Evolutionary conservation across 495 filamentous ascomycete species (phyloP), one percentile per base, ranked within the genome.

Genomic region (Penicillium paradoxum): DNA sequence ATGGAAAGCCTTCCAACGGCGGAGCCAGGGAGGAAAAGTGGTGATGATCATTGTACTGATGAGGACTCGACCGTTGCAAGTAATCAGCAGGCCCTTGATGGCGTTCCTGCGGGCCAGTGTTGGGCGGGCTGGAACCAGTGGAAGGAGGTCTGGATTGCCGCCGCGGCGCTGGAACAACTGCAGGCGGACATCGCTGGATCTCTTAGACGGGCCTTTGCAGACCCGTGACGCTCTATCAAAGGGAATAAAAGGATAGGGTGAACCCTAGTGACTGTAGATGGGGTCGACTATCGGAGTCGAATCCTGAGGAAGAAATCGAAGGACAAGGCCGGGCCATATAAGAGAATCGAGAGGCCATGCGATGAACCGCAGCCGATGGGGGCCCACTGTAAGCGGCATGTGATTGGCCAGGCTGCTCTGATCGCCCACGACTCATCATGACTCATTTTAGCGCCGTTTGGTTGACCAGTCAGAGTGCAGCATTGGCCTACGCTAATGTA

Each of bases 121-220:
- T 54, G 48, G 14, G 24, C 18, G 13, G 63, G 57, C 42, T 62
- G 57, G 58, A 59, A 63, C 60, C 56, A 59, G 50, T 46, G 32
- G 41, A 13, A 8, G 27, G 36, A 37, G 36, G 45, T 37, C 60
- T 62, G 60, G 46, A 54, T 44, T 30, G 45, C 25, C 38, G 60
- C 58, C 43, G 61, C 58, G 60, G 52, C 45, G 61, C 53, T 49
- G 40, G 42, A 41, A 45, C 52, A 62, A 53, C 47, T 42, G 58
- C 51, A 48, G 58, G 55, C 61, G 51, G 57, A 15, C 63, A 66
- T 66, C 53, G 56, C 24, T 53, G 49, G 63, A 66, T 66, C 11
- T 49, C 56, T 64, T 56, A 57, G 48, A 49, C 57, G 63, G 63
- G 63, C 55, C 63, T 59, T 53, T 54, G 63, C 61, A 59, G 63